A percentile compares a stretch with the other conserved stretches of the same genome.
phyloP scores from a whole-genome alignment of 1,139 yeast species.

The Kluyveromyces sp. region DNA sequence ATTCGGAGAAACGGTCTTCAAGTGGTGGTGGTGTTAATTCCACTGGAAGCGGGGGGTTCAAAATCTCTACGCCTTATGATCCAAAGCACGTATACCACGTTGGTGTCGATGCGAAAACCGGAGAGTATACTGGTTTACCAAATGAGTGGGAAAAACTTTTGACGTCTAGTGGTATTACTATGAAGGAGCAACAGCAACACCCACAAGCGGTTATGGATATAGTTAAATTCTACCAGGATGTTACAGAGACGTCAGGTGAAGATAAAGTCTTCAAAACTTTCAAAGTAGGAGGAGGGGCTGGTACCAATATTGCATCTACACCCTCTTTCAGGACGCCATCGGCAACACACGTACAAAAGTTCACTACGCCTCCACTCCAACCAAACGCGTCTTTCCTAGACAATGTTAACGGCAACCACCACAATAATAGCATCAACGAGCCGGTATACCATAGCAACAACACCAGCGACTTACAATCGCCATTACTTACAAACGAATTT shows the following conservation, averaged over 20 bases:
- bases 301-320: constrained; percentile 15
- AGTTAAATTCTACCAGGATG: constrained; percentile 77
- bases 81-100: constrained; percentile 91
- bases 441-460: constrained; percentile 6
- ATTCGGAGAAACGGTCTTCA: constrained; percentile 23
- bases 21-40: constrained; percentile 14
- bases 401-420: constrained; percentile 15
- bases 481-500: constrained; percentile 12
- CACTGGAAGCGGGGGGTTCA: constrained; percentile 36
- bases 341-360: constrained; percentile 13
- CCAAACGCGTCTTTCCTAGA: constrained; percentile 10
- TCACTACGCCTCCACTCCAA: constrained; percentile 8
- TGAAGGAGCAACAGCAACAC: constrained; percentile 77
- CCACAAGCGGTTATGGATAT: constrained; percentile 94
- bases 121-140: constrained; percentile 85
- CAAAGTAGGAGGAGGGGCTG: constrained; percentile 31
- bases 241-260: constrained; percentile 50
- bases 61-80: constrained; percentile 83
- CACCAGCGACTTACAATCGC: constrained; percentile 21
- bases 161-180: constrained; percentile 79
- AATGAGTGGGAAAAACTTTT: constrained; percentile 83
- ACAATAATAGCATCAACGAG: constrained; percentile 2
- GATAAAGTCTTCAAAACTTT: constrained; percentile 71
- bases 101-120: constrained; percentile 75
- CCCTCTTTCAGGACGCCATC: constrained; percentile 32